Base-by-base conservation (phyloP, 164 flowering plant genomes). In the Santalum album region DNA sequence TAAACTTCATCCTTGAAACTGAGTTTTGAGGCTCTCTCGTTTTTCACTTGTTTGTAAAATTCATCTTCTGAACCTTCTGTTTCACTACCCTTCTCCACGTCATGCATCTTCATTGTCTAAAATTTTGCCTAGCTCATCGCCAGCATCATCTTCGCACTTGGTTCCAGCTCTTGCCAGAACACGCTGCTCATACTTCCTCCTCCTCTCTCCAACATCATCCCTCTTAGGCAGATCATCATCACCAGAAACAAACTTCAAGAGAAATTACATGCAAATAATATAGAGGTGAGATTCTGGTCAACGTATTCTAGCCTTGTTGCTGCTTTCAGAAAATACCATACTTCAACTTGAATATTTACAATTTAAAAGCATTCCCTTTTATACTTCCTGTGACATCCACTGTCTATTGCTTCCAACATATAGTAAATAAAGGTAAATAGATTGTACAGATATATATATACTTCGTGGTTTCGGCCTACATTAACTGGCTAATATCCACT, bases 171-270 rank as follows among this genome's bases (percentile, higher is more conserved):
- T 67, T 21, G 83, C 79, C 45, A 94, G 70, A 58, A 82, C 88
- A 32, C 69, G 80, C 14, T 73, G 76, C 60, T 94, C 99, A 73
- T 82, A 74, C 63, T 82, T 87, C 65, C 84, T 77, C 60, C 97
- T 68, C 75, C 96, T 82, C 73, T 85, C 96, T 59, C 99, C 97
- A 59, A 94, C 75, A 64, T 90, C 95, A 66, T 87, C 97, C 62
- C 95, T 82, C 69, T 53, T 61, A 20, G 92, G 87, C 63, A 90
- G 65, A 77, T 94, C 99, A 54, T 74, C 96, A 68, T 94, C 97
- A 56, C 99, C 97, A 64, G 96, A 85, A 46, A 79, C 59, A 53
- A 77, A 64, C 96, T 86, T 48, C 50, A 49, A 53, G 9, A 62
- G n/a, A 45, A 29, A 29, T 29, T 29, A 29, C 9, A 9, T 29